Conservation (phyloP, 371 early-diverging fungal genomes). For the Enterocytospora artemiae region DNA sequence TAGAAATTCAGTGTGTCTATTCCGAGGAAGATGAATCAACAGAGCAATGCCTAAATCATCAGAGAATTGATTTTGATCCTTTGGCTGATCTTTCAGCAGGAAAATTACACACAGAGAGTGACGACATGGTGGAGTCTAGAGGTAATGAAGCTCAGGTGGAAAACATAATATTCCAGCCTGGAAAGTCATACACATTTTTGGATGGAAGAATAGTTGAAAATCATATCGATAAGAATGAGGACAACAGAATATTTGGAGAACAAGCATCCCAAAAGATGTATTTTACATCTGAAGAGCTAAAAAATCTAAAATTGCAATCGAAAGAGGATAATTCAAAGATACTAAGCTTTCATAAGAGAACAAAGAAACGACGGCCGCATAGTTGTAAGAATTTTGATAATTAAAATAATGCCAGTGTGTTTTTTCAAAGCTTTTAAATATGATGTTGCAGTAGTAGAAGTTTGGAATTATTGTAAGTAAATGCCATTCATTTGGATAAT, state of each 20-base stretch:
- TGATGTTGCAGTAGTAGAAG: no score
- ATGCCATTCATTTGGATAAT: no score
- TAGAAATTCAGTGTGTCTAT: neutral
- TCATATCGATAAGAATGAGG: neutral
- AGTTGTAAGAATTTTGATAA: constrained; percentile 3
- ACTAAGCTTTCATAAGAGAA: neutral
- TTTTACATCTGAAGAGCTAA: neutral
- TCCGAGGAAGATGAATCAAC: neutral
- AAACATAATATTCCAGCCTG: neutral
- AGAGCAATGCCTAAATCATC: neutral
- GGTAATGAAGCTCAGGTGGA: neutral
- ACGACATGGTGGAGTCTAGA: neutral
- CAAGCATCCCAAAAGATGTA: neutral
- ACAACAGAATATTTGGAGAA: neutral
- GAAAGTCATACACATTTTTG: neutral
- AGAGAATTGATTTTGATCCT: neutral
- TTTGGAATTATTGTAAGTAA: no score
- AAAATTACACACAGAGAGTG: neutral
- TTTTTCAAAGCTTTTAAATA: no score
- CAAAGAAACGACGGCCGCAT: neutral
- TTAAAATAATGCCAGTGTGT: neutral
- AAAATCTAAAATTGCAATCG: neutral
- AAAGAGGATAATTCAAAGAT: neutral
- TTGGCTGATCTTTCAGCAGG: neutral
- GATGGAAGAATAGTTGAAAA: neutral